Conservation (phyloP, 2,329 filamentous ascomycete genomes). For the Malbranchea zuffiana region DNA sequence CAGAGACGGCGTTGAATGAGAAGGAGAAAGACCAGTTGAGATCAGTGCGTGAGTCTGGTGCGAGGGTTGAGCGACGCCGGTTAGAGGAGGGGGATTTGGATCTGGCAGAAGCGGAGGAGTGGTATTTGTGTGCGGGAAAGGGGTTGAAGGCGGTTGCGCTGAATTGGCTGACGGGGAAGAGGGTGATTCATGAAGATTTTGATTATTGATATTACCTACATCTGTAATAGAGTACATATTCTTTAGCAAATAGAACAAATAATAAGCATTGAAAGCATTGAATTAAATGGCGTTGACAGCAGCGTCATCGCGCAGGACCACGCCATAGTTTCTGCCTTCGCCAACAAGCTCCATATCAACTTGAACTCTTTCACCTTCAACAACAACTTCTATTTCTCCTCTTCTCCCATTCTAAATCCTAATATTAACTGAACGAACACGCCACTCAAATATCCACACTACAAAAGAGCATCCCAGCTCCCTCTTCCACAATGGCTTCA, state of each 20-base stretch:
- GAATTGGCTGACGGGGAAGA: constrained; percentile 46
- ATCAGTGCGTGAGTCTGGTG: constrained; percentile 18
- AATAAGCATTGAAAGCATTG: constrained; percentile 5
- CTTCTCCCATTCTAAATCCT: too few species aligned
- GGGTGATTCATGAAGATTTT: constrained; percentile 51
- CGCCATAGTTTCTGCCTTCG: too few species aligned
- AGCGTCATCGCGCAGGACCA: too few species aligned
- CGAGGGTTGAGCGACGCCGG: constrained; percentile 35
- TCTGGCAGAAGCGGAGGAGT: constrained; percentile 32
- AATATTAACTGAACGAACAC: too few species aligned
- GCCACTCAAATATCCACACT: too few species aligned
- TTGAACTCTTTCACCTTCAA: too few species aligned
- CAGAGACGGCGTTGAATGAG: constrained; percentile 13
- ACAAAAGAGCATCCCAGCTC: too few species aligned
- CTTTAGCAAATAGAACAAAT: constrained; percentile 5
- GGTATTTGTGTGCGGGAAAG: constrained; percentile 51
- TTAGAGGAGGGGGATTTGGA: constrained; percentile 39
- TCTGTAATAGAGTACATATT: too few species aligned
- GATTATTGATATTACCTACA: constrained; percentile 42
- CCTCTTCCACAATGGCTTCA: constrained; percentile 27
- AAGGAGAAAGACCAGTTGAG: constrained; percentile 38
- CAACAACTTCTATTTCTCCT: too few species aligned
- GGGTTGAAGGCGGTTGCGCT: constrained; percentile 40
- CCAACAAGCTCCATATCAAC: too few species aligned
- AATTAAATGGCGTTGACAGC: neutral